These are phyloP conservation scores for Neocatenulostroma microsporum DNA, from an alignment of 2,329 filamentous ascomycete species.

Conservation along the genomic window DNA sequence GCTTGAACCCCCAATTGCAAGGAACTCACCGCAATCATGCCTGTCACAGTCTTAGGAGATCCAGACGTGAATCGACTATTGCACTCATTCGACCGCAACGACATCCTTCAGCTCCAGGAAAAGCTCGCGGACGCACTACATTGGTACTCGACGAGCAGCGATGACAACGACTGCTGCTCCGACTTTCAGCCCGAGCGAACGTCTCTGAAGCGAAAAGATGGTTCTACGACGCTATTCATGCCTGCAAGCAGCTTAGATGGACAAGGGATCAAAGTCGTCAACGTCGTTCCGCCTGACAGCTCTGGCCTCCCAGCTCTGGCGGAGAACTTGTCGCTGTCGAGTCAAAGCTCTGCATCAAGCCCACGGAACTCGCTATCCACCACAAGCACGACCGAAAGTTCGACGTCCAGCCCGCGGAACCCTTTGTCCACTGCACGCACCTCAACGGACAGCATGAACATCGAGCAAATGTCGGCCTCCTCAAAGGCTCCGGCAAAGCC, in stretches of 20 bases:
- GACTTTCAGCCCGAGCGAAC: slow-evolving; percentile 56
- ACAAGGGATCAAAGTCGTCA: slow-evolving; percentile 59
- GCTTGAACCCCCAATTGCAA: too few species aligned
- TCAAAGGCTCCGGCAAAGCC: slow-evolving; percentile 24
- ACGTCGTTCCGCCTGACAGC: slow-evolving; percentile 36
- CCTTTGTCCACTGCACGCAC: slow-evolving; percentile 10
- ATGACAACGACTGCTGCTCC: slow-evolving; percentile 49
- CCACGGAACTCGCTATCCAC: slow-evolving; percentile 25
- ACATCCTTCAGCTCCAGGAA: slow-evolving; percentile 50
- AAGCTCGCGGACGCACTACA: slow-evolving; percentile 54
- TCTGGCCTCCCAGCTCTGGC: slow-evolving; percentile 17
- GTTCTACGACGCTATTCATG: slow-evolving; percentile 59
- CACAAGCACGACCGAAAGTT: slow-evolving; percentile 12
- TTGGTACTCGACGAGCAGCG: slow-evolving; percentile 57
- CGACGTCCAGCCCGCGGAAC: slow-evolving; percentile 25
- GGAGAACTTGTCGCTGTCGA: slow-evolving; percentile 21
- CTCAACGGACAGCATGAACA: neutral
- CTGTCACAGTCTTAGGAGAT: slow-evolving; percentile 53
- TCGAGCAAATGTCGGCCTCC: too few species aligned
- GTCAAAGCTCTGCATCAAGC: slow-evolving; percentile 21
- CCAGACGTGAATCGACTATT: slow-evolving; percentile 49
- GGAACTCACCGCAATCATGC: slow-evolving; percentile 38
- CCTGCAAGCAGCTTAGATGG: slow-evolving; percentile 54
- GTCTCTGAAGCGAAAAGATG: slow-evolving; percentile 52
- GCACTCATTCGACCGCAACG: slow-evolving; percentile 48